Evolutionary conservation across 345 rosid genomes (phyloP).

Genomic region (Passiflora organensis): DNA sequence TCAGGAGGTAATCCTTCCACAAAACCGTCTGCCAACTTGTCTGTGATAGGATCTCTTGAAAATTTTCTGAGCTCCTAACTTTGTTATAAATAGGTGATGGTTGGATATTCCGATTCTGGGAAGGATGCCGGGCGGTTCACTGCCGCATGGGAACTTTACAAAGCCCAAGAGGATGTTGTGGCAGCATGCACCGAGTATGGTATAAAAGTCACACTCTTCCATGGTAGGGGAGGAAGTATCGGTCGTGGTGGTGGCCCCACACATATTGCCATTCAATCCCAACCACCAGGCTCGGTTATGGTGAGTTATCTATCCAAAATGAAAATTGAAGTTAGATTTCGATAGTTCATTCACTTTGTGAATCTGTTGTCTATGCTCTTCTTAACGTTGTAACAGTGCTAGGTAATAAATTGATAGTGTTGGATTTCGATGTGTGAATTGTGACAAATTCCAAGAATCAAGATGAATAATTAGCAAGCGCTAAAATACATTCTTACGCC

Average conservation of each 20-base stretch:
- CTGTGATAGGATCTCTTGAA: constrained; percentile 1
- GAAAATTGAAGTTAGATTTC: too few species aligned
- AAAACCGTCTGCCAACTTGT: constrained; percentile 2
- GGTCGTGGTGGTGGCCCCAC: constrained; percentile 99
- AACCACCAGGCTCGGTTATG: constrained; percentile 98
- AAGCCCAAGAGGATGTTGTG: constrained; percentile 98
- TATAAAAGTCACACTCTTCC: constrained; percentile 84
- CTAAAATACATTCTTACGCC: too few species aligned
- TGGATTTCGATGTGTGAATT: too few species aligned
- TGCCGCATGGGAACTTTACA: constrained; percentile 98
- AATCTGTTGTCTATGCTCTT: too few species aligned
- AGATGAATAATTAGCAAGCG: too few species aligned
- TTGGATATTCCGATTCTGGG: constrained; percentile 97
- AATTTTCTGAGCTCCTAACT: constrained; percentile 5
- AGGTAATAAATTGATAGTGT: too few species aligned
- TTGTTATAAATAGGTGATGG: constrained; percentile 71
- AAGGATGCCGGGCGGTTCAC: constrained; percentile 98
- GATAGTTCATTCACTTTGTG: too few species aligned
- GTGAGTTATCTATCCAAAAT: too few species aligned
- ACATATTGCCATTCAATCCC: constrained; percentile 94
- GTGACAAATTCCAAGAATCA: too few species aligned
- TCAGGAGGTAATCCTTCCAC: constrained; percentile 61
- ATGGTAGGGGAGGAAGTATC: constrained; percentile 97
- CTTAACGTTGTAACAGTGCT: too few species aligned
- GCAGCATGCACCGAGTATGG: constrained; percentile 87